Evolutionary conservation across 805 yeast genomes (phyloP).

Genomic region (Candida nonsorbophila): DNA sequence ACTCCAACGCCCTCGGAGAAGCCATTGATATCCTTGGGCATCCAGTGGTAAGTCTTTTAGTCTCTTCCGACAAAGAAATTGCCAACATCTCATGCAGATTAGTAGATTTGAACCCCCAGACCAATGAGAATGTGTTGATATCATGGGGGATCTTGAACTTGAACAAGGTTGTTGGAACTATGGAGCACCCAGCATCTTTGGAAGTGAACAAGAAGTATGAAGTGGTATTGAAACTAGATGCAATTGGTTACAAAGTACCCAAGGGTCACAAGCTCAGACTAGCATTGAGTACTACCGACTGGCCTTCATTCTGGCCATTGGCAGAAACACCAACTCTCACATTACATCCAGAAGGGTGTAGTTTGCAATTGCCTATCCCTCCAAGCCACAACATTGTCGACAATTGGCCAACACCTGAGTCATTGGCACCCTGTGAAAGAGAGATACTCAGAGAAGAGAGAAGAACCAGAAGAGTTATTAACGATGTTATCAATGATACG

Average conservation of each 20-base stretch:
- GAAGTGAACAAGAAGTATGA: conserved; percentile 25
- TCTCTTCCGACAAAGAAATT: conserved; percentile 30
- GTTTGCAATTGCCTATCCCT: conserved; percentile 10
- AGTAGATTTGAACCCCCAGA: conserved; percentile 32
- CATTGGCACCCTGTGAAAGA: conserved; percentile 19
- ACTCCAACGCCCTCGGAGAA: conserved; percentile 17
- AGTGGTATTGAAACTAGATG: conserved; percentile 31
- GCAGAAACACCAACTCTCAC: conserved; percentile 35
- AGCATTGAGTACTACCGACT: conserved; percentile 40
- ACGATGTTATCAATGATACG: conserved; percentile 26
- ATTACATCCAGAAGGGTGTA: conserved; percentile 21
- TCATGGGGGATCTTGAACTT: conserved; percentile 44
- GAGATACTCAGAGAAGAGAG: conserved; percentile 16
- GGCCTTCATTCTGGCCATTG: conserved; percentile 47
- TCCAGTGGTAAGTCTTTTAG: conserved; percentile 23
- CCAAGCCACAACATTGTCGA: conserved; percentile 13
- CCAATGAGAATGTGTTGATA: conserved; percentile 31
- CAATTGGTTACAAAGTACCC: conserved; percentile 28
- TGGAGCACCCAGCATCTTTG: conserved; percentile 35
- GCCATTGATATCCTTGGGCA: conserved; percentile 29
- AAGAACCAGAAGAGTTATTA: conserved; percentile 16
- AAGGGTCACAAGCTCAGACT: conserved; percentile 35
- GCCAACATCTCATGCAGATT: conserved; percentile 38
- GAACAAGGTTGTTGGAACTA: conserved; percentile 31
- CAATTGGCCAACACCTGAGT: conserved; percentile 22